Evolutionary conservation across 768 basidiomycete genomes (phyloP), one percentile per base, ranked within the genome.

Genomic region (Tylopilus plumbeoviolaceoides): DNA sequence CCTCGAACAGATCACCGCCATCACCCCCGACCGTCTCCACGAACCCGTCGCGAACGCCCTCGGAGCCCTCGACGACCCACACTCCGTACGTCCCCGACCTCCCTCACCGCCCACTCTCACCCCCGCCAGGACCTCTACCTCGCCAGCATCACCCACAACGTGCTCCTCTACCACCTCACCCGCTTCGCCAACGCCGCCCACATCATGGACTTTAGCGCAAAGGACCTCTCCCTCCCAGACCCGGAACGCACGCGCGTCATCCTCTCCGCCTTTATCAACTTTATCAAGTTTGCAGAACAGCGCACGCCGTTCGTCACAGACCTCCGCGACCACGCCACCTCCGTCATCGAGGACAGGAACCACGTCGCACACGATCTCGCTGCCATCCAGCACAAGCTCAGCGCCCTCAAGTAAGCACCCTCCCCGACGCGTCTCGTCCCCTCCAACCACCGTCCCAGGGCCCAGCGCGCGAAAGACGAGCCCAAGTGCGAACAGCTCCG

Each of bases 261-360:
- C 38, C 79, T 97, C 57, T 91, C 90, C 33, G 91, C 88, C 3
- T 88, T 95, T 59, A 90, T 95, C 75, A 97, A 97, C 71, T 91
- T 95, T 67, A 82, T 92, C 69, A 91, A 91, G 69, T 95, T 94
- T 68, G 85, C 84, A 14, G 88, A 85, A 59, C 87, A 91, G 59
- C 84, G 83, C 59, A 75, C 79, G 38, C 68, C 76, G 3, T 84
- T 87, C 54, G 74, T 87, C 17, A 74, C 74, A 50, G 75, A 78
- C n/a, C 70, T 93, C 23, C 78, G 83, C 40, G 80, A 83, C 12
- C 74, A 78, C 53, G 85, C 84, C 11, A 70, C 81, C 17, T 68
- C 75, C 12, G 62, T 87, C 25, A 72, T 81, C 45, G 70, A 81
- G 30, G 83, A 91, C 59, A 76, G 88, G n/a, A 81, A 84, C 41